Conservation (phyloP, 768 basidiomycete genomes). For the Boletus sp. region DNA sequence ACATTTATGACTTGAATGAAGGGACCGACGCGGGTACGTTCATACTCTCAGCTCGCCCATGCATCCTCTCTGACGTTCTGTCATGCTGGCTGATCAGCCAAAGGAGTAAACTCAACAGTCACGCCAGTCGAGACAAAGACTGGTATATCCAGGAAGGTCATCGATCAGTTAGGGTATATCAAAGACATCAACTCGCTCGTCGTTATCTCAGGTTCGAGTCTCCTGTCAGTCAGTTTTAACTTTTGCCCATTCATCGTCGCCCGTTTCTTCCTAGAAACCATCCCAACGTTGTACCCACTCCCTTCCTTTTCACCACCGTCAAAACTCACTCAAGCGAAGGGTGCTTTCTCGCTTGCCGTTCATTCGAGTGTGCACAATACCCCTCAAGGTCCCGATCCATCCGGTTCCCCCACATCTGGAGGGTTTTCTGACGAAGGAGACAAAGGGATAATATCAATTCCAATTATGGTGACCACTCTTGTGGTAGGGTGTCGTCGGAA, state of each 20-base stretch:
- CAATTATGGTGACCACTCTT: slow-evolving; percentile 70
- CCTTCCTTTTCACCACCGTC: slow-evolving; percentile 71
- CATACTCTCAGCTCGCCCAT: slow-evolving; percentile 13
- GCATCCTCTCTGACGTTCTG: slow-evolving; percentile 19
- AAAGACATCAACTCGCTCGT: slow-evolving; percentile 85
- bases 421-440: slow-evolving; percentile 8
- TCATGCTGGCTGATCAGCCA: slow-evolving; percentile 1
- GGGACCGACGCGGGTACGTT: slow-evolving; percentile 39
- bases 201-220: slow-evolving; percentile 69
- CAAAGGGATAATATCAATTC: slow-evolving; percentile 45
- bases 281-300: slow-evolving; percentile 72
- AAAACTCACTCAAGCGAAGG: slow-evolving; percentile 71
- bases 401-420: slow-evolving; percentile 8
- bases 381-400: slow-evolving; percentile 19
- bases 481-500: slow-evolving; percentile 85
- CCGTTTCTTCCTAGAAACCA: slow-evolving; percentile 51
- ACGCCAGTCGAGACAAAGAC: slow-evolving; percentile 66
- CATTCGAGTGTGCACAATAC: slow-evolving; percentile 58
- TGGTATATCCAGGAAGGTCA: slow-evolving; percentile 58
- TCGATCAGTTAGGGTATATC: slow-evolving; percentile 87
- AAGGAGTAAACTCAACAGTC: slow-evolving; percentile 2
- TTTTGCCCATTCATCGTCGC: neutral
- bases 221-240: neutral
- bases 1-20: slow-evolving; percentile 48
- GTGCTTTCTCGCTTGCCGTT: slow-evolving; percentile 80